Evolutionary conservation across 768 basidiomycete species (phyloP), one percentile per base, ranked within the genome.

Genomic region (Trametes elegans): DNA sequence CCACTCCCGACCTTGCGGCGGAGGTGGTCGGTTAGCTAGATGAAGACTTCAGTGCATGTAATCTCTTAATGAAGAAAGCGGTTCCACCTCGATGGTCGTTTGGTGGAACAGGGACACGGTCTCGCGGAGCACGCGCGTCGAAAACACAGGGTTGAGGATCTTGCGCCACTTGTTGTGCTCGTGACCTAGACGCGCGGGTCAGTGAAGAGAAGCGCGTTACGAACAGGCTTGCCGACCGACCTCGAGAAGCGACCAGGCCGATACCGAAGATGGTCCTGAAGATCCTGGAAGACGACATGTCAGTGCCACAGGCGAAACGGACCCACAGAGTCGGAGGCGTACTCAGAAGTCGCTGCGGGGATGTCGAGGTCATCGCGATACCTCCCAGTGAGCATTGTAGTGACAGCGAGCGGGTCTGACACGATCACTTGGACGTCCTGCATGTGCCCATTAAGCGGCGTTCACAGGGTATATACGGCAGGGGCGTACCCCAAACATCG

Each of bases 101-200:
- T 32, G 14, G 18, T 55, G 24, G 23, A 49, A 35, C 39, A 35
- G 35, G 18, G 40, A 10, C 16, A 55, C 41, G 31, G 43, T 42
- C 14, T 43, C 29, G 8, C 47, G 46, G 7, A 55, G 19, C 16
- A 40, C 29, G 7, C 27, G 18, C 28, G 28, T 32, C 2, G 46
- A 42, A 18, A 55, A 55, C 10, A 49, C 40, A 5, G 54, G 46
- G 23, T 28, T 55, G 29, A 55, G 40, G 11, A 31, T 26, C 47
- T 55, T 55, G 28, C 54, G 54, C 18, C 49, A 47, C 23, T 55
- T 49, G 3, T 23, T 31, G 31, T 55, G 53, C 9, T 55, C 35
- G 9, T 19, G 16, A 13, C 45, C 53, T 55, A 21, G 28, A 32
- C n/a, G n/a, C n/a, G n/a, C 13, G 26, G 19, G n/a, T 18, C 5